Conservation (phyloP, 2,329 filamentous ascomycete genomes). For the Ramularia endophylla region DNA sequence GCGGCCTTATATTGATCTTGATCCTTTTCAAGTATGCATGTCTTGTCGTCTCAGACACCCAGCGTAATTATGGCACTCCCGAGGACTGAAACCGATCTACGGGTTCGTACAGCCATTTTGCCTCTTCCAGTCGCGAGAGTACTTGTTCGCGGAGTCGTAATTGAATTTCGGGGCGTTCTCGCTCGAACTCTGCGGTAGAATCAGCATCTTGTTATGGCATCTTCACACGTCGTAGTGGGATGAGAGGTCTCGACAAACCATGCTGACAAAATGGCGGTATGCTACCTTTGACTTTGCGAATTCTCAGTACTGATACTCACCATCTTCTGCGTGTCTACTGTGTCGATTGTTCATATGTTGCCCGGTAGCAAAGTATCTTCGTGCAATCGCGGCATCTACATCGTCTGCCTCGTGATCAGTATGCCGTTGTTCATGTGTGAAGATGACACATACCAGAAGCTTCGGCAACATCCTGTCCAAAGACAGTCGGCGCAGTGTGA, state of each 20-base stretch:
- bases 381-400: constrained; percentile 16
- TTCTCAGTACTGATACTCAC: constrained; percentile 10
- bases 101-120: constrained; percentile 25
- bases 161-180: constrained; percentile 18
- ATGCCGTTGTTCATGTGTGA: too few species aligned
- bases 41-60: too few species aligned
- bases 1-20: too few species aligned
- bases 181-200: constrained; percentile 24
- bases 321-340: constrained; percentile 21
- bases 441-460: constrained; percentile 4
- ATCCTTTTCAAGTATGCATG: too few species aligned
- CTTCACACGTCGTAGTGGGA: too few species aligned
- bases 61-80: too few species aligned
- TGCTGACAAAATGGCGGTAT: too few species aligned
- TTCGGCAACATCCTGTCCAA: constrained; percentile 9
- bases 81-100: constrained; percentile 11
- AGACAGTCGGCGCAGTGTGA: constrained; percentile 6
- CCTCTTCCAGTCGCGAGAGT: constrained; percentile 22
- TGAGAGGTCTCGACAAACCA: too few species aligned
- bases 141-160: constrained; percentile 19
- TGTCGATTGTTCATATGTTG: constrained; percentile 16
- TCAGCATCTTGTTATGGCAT: too few species aligned
- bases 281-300: too few species aligned
- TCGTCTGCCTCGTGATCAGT: constrained; percentile 11
- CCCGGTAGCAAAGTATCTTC: constrained; percentile 25